Percentiles rank a stretch among this genome's conserved stretches.
Conservation (phyloP, 73 alveolate genomes). For the Stentor coeruleus region DNA sequence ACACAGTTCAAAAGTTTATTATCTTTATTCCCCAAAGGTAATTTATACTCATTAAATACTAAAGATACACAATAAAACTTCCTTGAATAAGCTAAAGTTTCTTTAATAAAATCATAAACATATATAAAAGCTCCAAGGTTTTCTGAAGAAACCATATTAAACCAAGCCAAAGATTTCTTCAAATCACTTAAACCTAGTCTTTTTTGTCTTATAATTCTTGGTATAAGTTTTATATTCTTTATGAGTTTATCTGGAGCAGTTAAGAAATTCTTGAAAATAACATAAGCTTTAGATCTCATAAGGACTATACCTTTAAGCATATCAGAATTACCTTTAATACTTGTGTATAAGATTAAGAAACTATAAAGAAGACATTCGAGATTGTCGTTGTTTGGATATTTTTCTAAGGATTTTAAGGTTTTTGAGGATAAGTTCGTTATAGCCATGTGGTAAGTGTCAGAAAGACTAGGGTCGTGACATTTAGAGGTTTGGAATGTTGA, state of each 20-base stretch:
- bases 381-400: neutral
- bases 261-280: neutral
- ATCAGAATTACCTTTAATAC: neutral
- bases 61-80: neutral
- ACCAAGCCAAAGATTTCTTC: neutral
- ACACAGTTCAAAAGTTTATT: too few species aligned
- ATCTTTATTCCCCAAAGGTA: too few species aligned
- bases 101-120: neutral
- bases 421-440: too few species aligned
- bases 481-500: neutral
- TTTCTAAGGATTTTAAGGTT: neutral
- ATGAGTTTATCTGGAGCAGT: neutral
- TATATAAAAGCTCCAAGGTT: neutral
- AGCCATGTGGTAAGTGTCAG: neutral
- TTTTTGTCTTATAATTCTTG: neutral
- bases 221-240: neutral
- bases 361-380: neutral
- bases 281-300: neutral
- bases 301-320: neutral
- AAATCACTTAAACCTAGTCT: too few species aligned
- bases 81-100: neutral
- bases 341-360: neutral
- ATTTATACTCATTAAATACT: neutral
- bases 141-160: neutral
- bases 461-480: neutral